Conservation (phyloP, 2,329 filamentous ascomycete species). For the Cladophialophora carrionii region DNA sequence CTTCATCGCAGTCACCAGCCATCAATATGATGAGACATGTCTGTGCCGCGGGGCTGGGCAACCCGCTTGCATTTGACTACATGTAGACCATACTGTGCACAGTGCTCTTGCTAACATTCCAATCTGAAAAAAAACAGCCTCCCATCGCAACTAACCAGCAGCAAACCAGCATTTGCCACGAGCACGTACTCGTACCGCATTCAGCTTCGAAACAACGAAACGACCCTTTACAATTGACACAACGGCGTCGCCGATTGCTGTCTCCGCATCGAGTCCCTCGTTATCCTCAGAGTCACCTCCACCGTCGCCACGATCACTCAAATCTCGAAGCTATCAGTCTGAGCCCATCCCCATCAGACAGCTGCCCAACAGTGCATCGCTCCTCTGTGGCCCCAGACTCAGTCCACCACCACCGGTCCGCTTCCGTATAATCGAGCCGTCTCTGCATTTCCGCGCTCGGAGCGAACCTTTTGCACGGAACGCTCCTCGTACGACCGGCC, state of each 20-base stretch:
- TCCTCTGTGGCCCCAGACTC: constrained; percentile 34
- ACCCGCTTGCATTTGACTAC: constrained; percentile 22
- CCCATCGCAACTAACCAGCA: constrained; percentile 14
- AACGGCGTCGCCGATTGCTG: constrained; percentile 24
- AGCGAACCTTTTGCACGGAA: constrained; percentile 19
- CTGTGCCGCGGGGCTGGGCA: constrained; percentile 27
- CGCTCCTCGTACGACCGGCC: constrained; percentile 2
- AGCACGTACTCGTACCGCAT: not conserved
- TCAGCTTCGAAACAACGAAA: not conserved
- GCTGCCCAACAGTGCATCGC: constrained; percentile 35
- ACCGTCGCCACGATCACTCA: constrained; percentile 22
- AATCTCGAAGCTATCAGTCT: constrained; percentile 30
- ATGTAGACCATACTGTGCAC: constrained; percentile 22
- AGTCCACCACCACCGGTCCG: constrained; percentile 37
- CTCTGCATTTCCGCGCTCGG: constrained; percentile 17
- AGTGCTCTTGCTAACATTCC: constrained; percentile 24
- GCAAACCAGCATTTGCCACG: constrained; percentile 5
- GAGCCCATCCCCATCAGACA: constrained; percentile 32
- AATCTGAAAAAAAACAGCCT: constrained; percentile 20
- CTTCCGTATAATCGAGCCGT: constrained; percentile 28
- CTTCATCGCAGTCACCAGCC: constrained; percentile 22
- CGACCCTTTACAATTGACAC: constrained; percentile 33
- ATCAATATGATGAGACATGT: constrained; percentile 17
- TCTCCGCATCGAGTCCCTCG: constrained; percentile 24
- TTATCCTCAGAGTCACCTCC: constrained; percentile 12